phyloP scores from a whole-genome alignment of 768 basidiomycete species.

The Astraeus odoratus region DNA sequence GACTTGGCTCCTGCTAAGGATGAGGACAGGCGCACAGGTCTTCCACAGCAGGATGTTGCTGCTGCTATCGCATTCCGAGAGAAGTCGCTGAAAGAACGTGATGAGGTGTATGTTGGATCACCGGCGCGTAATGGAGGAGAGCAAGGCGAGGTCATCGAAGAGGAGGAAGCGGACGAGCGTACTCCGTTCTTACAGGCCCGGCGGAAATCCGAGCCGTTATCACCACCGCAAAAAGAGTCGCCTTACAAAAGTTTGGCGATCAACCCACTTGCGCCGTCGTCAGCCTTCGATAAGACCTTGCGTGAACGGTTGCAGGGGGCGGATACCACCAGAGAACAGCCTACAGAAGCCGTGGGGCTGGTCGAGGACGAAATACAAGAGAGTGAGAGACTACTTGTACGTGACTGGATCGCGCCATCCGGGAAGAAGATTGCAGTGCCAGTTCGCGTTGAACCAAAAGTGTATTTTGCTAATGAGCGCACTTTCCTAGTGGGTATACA shows the following conservation, averaged over 20 bases:
- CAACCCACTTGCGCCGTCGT: conserved; percentile 79
- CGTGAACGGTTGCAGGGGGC: conserved; percentile 52
- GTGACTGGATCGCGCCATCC: conserved; percentile 69
- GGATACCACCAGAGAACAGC: conserved; percentile 12
- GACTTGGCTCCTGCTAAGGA: conserved; percentile 65
- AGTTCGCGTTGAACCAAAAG: conserved; percentile 96
- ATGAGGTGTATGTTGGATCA: conserved; percentile 5
- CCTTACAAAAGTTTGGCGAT: conserved; percentile 50
- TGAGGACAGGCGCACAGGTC: conserved; percentile 74
- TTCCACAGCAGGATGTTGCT: conserved; percentile 66
- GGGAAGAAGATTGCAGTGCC: conserved; percentile 92
- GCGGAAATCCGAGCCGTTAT: conserved; percentile 16
- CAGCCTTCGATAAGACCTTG: conserved; percentile 78
- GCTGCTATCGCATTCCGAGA: conserved; percentile 87
- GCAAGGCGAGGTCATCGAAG: conserved; percentile 25
- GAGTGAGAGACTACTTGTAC: conserved; percentile 52
- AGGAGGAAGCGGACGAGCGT: conserved; percentile 25
- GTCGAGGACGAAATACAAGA: conserved; percentile 30
- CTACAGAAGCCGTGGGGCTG: conserved; percentile 28
- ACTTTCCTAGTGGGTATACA: conserved; percentile 75
- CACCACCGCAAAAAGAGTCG: conserved; percentile 1
- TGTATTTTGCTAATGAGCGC: conserved; percentile 93
- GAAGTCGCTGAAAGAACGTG: conserved; percentile 56
- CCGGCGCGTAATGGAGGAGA: conserved; percentile 10
- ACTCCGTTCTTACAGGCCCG: conserved; percentile 32